Evolutionary conservation across 805 yeast species (phyloP).

Genomic region (Yarrowia sp.): DNA sequence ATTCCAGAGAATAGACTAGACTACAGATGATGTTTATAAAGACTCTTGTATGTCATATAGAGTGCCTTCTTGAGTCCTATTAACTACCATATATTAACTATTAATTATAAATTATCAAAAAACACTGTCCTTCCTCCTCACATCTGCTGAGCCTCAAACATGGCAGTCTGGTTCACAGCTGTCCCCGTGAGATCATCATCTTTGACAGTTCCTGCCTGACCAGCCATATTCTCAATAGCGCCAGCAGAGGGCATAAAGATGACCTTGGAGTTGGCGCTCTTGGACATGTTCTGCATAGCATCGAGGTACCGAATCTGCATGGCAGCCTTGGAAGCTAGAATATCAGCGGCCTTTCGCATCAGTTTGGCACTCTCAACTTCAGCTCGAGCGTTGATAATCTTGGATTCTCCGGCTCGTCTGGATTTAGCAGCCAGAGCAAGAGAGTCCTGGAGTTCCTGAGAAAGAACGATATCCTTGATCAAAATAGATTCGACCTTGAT

Average conservation of each 20-base stretch:
- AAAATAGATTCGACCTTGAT: constrained; percentile 64
- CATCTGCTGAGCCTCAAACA: constrained; percentile 15
- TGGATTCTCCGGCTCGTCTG: constrained; percentile 70
- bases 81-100: background rate
- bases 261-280: constrained; percentile 59
- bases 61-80: too few species aligned
- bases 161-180: background rate
- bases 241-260: constrained; percentile 65
- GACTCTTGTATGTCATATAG: too few species aligned
- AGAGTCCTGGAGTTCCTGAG: constrained; percentile 54
- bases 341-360: constrained; percentile 77
- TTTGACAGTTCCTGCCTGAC: background rate
- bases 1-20: too few species aligned
- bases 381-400: constrained; percentile 70
- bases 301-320: constrained; percentile 76
- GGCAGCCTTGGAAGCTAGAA: constrained; percentile 69
- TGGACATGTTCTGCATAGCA: constrained; percentile 75
- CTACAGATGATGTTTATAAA: too few species aligned
- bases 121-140: background rate
- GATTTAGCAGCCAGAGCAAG: constrained; percentile 75
- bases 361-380: constrained; percentile 73
- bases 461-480: constrained; percentile 62
- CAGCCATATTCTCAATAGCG: constrained; percentile 41
- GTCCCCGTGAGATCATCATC: background rate
- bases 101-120: background rate